Conservation (phyloP, 805 yeast species). For the Cyberlindnera amylophila region DNA sequence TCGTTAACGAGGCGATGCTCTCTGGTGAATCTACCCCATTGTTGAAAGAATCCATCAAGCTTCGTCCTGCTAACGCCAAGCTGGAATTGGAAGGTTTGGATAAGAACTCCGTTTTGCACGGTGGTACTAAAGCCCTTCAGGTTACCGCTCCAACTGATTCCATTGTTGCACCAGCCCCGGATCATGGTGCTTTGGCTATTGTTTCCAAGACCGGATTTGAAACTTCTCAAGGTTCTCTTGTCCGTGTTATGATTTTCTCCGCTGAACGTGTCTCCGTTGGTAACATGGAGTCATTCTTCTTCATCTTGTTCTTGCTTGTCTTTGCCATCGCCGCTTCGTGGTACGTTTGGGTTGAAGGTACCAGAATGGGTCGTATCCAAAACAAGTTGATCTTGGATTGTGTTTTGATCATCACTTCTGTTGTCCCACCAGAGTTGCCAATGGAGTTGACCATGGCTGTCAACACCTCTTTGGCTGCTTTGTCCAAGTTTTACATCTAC, state of each 20-base stretch:
- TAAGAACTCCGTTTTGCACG: slow-evolving; percentile 83
- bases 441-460: slow-evolving; percentile 99
- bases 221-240: slow-evolving; percentile 95
- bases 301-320: slow-evolving; percentile 80
- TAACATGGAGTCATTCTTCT: slow-evolving; percentile 88
- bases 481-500: slow-evolving; percentile 82
- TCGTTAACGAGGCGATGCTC: slow-evolving; percentile 97
- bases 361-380: slow-evolving; percentile 91
- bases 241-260: slow-evolving; percentile 95
- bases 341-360: slow-evolving; percentile 98
- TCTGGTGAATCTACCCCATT: slow-evolving; percentile 98
- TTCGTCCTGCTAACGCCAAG: slow-evolving; percentile 69
- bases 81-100: slow-evolving; percentile 80
- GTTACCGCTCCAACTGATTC: slow-evolving; percentile 65
- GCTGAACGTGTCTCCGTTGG: slow-evolving; percentile 96
- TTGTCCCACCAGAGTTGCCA: slow-evolving; percentile 98
- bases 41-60: slow-evolving; percentile 83
- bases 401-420: slow-evolving; percentile 92
- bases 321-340: slow-evolving; percentile 95
- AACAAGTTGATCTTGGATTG: slow-evolving; percentile 92
- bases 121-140: slow-evolving; percentile 95
- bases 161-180: slow-evolving; percentile 59
- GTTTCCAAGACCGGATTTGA: slow-evolving; percentile 97
- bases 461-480: slow-evolving; percentile 82
- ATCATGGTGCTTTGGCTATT: slow-evolving; percentile 84